phyloP scores from a whole-genome alignment of 305 asterid genomes.

The Fraxinus platypoda region DNA sequence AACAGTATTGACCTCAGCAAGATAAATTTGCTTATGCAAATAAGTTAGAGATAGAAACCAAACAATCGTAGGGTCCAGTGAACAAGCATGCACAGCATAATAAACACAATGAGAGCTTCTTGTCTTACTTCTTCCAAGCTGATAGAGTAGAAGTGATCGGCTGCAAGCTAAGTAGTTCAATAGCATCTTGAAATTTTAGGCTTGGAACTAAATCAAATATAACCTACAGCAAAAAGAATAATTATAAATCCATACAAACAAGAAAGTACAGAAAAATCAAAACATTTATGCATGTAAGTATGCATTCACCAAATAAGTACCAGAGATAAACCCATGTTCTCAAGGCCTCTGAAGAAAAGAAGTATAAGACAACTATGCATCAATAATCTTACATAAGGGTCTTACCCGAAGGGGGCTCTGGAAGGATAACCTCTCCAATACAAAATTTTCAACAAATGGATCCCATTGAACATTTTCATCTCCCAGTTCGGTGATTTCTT shows the following conservation, averaged over 20 bases:
- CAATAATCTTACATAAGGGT: constrained; percentile 23
- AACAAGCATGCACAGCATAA: constrained; percentile 15
- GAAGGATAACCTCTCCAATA: constrained; percentile 84
- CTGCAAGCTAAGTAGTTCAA: constrained; percentile 95
- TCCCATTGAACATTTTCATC: constrained; percentile 61
- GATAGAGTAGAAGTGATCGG: constrained; percentile 86
- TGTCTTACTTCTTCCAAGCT: constrained; percentile 90
- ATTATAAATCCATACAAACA: constrained; percentile 13
- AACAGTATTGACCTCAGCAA: constrained; percentile 22
- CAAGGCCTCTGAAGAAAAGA: constrained; percentile 22
- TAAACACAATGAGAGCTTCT: constrained; percentile 17
- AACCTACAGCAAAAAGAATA: constrained; percentile 53
- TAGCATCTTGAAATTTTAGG: constrained; percentile 87
- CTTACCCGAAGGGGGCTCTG: constrained; percentile 98
- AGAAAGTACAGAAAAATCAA: constrained; percentile 22
- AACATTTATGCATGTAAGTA: constrained; percentile 3
- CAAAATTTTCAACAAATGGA: constrained; percentile 97
- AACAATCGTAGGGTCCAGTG: not conserved
- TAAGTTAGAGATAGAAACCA: constrained; percentile 15
- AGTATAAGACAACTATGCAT: constrained; percentile 18
- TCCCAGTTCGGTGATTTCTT: constrained; percentile 42
- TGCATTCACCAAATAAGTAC: constrained; percentile 20
- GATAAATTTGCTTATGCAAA: constrained; percentile 5
- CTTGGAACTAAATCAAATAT: constrained; percentile 92
- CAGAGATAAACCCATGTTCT: constrained; percentile 14